Percentiles rank a stretch among this genome's conserved stretches.
Conservation (phyloP, 305 asterid genomes). For the Withania somnifera region DNA sequence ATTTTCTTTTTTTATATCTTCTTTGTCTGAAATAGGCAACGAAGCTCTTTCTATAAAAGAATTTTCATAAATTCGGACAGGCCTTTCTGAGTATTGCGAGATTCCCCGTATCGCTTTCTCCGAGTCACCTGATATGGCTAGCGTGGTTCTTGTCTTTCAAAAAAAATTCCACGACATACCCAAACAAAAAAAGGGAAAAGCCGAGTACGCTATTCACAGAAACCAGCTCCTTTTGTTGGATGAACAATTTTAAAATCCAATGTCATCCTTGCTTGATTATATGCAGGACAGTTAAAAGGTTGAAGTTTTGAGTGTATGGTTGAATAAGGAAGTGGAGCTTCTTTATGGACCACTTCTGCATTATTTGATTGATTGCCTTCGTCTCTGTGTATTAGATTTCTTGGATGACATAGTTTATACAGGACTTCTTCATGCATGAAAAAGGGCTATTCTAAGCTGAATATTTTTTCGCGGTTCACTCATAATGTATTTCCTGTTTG, state of each 20-base stretch:
- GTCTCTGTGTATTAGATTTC: not conserved
- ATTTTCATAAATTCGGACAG: too few relatives aligned
- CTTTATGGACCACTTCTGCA: not conserved
- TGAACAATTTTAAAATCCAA: not conserved
- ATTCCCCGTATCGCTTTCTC: too few relatives aligned
- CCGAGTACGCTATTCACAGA: too few relatives aligned
- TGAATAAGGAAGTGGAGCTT: not conserved
- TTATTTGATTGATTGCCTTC: not conserved
- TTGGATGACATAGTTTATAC: not conserved
- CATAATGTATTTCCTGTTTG: not conserved
- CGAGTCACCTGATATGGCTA: too few relatives aligned
- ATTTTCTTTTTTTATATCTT: too few relatives aligned
- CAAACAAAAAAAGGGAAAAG: too few relatives aligned
- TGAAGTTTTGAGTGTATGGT: not conserved
- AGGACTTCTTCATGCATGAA: not conserved
- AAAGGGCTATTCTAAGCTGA: constrained; percentile 3
- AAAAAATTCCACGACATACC: too few relatives aligned
- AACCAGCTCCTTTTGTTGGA: not conserved
- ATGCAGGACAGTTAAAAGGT: not conserved
- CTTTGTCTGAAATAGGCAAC: too few relatives aligned
- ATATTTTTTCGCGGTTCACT: not conserved
- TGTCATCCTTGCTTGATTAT: not conserved
- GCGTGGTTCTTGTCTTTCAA: too few relatives aligned
- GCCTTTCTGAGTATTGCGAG: too few relatives aligned
- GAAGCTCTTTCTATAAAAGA: too few relatives aligned